phyloP scores from a whole-genome alignment of 2,329 filamentous ascomycete genomes.

The Beauveria scarabaeidicola region DNA sequence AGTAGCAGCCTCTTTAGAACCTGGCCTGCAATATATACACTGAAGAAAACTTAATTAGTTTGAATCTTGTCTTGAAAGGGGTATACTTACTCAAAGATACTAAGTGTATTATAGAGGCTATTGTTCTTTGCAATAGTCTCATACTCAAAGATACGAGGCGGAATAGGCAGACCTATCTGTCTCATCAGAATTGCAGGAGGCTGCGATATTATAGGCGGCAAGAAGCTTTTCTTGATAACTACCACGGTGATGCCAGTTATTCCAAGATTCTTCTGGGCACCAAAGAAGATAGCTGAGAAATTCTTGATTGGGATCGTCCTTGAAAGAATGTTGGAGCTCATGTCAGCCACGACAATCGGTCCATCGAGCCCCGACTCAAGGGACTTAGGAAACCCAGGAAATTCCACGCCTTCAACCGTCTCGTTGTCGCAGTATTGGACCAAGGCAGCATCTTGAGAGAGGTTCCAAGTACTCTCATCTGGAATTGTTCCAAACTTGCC shows the following conservation, averaged over 20 bases:
- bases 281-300: conserved; percentile 80
- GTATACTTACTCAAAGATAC: conserved; percentile 67
- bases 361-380: conserved; percentile 51
- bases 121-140: conserved; percentile 85
- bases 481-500: conserved; percentile 86
- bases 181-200: conserved; percentile 63
- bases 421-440: conserved; percentile 93
- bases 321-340: conserved; percentile 90
- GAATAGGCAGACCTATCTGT: conserved; percentile 65
- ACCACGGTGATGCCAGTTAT: conserved; percentile 78
- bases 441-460: conserved; percentile 60
- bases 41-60: conserved; percentile 19
- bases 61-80: neutral
- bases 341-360: conserved; percentile 79
- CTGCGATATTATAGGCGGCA: conserved; percentile 58
- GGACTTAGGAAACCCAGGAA: conserved; percentile 58
- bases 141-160: conserved; percentile 74
- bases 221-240: conserved; percentile 71
- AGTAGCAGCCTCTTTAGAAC: conserved; percentile 76
- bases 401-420: conserved; percentile 90
- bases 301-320: conserved; percentile 68
- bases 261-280: conserved; percentile 91
- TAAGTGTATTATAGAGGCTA: conserved; percentile 90
- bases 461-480: conserved; percentile 64
- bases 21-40: conserved; percentile 80